Base-by-base conservation (phyloP, 495 filamentous ascomycete species). In the Cercophora sp. region DNA sequence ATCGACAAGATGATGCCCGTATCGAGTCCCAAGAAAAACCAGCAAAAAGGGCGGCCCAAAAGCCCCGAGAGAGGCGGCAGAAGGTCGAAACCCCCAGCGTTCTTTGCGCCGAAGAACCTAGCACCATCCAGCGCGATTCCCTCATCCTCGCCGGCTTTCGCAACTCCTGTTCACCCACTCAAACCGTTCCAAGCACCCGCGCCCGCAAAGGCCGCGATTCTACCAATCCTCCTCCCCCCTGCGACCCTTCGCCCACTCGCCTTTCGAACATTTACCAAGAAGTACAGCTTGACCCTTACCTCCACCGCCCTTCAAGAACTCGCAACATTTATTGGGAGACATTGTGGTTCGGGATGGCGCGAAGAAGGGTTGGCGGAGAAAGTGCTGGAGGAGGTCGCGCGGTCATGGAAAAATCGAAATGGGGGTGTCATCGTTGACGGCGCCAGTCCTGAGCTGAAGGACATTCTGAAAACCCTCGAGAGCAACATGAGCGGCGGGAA, bases 211-310 rank as follows among this genome's bases (percentile, higher is more conserved):
- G 80, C 87, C 0, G 88, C 88, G 16, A 85, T 96, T 43, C 75
- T 97, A 5, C 89, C 93, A 10, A 90, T 98, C 48, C 68, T 92
- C 27, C 86, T 98, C 25, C 91, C 91, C 15, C 86, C 90, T 3
- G 82, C 87, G 19, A 92, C 88, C 0, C 76, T 98, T 27, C 82
- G 93, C 57, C 94, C 93, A 5, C 76, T 96, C 27, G 93, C 93
- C 34, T 97, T 98, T 66, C 86, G 93, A 32, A 92, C 89, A 0
- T 94, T 98, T 58, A 98, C 93, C 5, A 95, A 96, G 71, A 98
- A 98, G 61, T 89, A 98, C 69, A 92, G 91, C 65, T 77, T 98
- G 31, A 97, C 91, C 0, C 84, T 98, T 32, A 96, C 89, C 3
- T 92, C 92, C 0, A 79, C 90, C 8, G 88, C 93, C 0, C 77